phyloP scores from a whole-genome alignment of 192 early-diverging fungal species.

The Coemansia sp. region DNA sequence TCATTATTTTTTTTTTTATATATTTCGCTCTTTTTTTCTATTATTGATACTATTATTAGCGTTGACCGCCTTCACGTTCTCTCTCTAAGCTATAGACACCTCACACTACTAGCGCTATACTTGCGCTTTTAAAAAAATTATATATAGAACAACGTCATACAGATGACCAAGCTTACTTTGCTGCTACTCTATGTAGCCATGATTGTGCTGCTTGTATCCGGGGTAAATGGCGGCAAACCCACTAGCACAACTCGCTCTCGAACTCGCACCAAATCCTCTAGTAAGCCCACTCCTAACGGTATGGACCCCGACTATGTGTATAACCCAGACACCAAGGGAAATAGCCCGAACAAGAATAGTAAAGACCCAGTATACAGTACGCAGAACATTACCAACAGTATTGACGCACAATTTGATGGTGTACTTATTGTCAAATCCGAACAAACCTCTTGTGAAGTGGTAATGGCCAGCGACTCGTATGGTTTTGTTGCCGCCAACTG shows the following conservation, averaged over 20 bases:
- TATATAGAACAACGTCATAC: neutral
- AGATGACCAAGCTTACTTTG: neutral
- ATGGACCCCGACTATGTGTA: neutral
- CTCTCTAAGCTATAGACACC: neutral
- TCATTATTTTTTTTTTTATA: neutral
- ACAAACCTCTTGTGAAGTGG: conserved; percentile 38
- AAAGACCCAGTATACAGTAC: neutral
- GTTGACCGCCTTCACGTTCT: conserved; percentile 4
- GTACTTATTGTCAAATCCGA: conserved; percentile 24
- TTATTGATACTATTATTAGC: neutral
- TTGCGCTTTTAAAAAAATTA: neutral
- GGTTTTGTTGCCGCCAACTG: conserved; percentile 42
- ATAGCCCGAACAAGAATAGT: neutral
- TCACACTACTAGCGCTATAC: neutral
- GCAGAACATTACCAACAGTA: conserved; percentile 1
- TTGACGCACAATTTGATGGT: conserved; percentile 22
- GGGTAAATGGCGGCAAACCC: neutral
- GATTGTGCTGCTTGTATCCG: neutral
- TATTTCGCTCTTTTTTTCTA: neutral
- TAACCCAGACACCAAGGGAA: neutral
- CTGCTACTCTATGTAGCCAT: conserved; percentile 1
- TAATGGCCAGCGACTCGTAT: conserved; percentile 13
- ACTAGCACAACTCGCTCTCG: neutral
- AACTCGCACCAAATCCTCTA: neutral
- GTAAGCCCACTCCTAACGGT: neutral